Conservation (phyloP, 1,139 yeast genomes). For the Entelexis paramagnoliae region DNA sequence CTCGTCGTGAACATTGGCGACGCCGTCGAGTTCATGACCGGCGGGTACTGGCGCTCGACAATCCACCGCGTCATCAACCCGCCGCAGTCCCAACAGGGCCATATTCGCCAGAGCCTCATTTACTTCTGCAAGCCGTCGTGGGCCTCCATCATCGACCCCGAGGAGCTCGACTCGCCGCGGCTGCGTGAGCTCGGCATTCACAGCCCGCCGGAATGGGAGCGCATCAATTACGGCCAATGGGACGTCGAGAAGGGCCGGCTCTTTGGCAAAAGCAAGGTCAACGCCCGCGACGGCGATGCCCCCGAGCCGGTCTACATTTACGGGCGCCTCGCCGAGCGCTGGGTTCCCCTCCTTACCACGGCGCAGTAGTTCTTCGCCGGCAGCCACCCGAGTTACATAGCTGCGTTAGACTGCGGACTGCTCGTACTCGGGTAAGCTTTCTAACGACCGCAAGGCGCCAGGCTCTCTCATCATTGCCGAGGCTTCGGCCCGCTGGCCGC, state of each 20-base stretch:
- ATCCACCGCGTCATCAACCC: slow-evolving; percentile 39
- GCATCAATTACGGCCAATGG: slow-evolving; percentile 35
- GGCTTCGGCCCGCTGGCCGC: too few relatives aligned
- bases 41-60: slow-evolving; percentile 42
- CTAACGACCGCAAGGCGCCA: too few relatives aligned
- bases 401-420: too few relatives aligned
- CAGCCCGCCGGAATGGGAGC: slow-evolving; percentile 36
- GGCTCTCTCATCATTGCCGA: too few relatives aligned
- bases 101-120: slow-evolving; percentile 37
- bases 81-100: slow-evolving; percentile 37
- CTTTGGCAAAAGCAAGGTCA: slow-evolving; percentile 33
- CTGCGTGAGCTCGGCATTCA: slow-evolving; percentile 31
- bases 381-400: too few relatives aligned
- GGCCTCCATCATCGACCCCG: slow-evolving; percentile 36
- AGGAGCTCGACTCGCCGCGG: slow-evolving; percentile 35
- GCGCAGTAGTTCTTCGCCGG: too few relatives aligned
- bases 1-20: slow-evolving; percentile 44
- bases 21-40: slow-evolving; percentile 41
- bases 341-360: slow-evolving; percentile 26
- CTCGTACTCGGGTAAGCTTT: too few relatives aligned
- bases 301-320: slow-evolving; percentile 34
- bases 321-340: slow-evolving; percentile 39
- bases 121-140: slow-evolving; percentile 38
- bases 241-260: slow-evolving; percentile 37
- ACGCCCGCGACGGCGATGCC: slow-evolving; percentile 33